A percentile compares a stretch with the other conserved stretches of the same genome.
phyloP scores from a whole-genome alignment of 1,284 basidiomycete species.

The Rhodotorula glutinis region DNA sequence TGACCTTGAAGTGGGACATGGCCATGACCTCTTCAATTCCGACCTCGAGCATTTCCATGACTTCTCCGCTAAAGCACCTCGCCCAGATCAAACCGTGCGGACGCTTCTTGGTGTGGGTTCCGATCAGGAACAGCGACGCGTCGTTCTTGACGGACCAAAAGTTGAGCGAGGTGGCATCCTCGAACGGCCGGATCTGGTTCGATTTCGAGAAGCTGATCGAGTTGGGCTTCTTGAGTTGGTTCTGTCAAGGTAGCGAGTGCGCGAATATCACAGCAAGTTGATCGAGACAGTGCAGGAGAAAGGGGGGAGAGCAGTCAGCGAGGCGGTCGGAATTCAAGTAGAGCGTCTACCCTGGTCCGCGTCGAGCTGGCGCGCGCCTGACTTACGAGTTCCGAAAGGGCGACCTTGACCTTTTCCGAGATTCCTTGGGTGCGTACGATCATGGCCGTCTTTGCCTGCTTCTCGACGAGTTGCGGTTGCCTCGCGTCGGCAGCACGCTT shows the following conservation, averaged over 20 bases:
- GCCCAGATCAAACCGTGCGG: conserved; percentile 84
- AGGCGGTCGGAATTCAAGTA: too few species aligned
- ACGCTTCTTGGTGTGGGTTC: conserved; percentile 90
- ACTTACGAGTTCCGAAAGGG: conserved; percentile 83
- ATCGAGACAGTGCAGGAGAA: too few species aligned
- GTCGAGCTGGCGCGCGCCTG: neutral
- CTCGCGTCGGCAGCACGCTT: conserved; percentile 86
- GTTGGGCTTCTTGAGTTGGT: conserved; percentile 83
- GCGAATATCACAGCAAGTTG: too few species aligned
- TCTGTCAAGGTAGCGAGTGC: conserved; percentile 61
- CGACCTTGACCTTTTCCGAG: conserved; percentile 72
- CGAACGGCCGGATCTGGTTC: conserved; percentile 87
- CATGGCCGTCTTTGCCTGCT: conserved; percentile 76
- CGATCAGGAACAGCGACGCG: conserved; percentile 83
- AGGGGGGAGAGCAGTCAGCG: too few species aligned
- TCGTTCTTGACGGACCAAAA: conserved; percentile 97
- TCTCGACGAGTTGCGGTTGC: conserved; percentile 76
- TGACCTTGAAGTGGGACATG: conserved; percentile 80
- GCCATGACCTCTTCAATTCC: conserved; percentile 75
- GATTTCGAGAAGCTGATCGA: conserved; percentile 84
- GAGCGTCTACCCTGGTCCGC: too few species aligned
- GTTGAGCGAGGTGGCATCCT: conserved; percentile 72
- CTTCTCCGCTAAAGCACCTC: conserved; percentile 78
- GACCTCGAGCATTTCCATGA: conserved; percentile 93
- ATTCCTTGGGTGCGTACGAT: conserved; percentile 87